These are phyloP conservation scores for Beta lomatogona DNA, from an alignment of 179 eudicot species.

Conservation along the genomic window DNA sequence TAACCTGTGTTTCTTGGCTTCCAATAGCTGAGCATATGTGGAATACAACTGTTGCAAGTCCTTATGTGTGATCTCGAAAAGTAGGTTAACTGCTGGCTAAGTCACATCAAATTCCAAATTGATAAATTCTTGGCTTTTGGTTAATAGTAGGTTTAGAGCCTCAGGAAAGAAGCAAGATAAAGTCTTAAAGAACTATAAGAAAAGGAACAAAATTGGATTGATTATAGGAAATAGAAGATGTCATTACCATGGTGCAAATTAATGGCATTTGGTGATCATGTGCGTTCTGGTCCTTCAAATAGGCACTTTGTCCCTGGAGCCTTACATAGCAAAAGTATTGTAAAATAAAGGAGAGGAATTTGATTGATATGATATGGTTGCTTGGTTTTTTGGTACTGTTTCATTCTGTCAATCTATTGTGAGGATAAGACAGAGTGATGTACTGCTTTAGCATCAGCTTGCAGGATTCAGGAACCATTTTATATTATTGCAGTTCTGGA, in stretches of 20 bases:
- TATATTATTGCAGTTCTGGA: not conserved
- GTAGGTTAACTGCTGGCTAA: not conserved
- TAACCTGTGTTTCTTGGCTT: not conserved
- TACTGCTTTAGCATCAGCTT: not conserved
- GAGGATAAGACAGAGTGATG: not conserved
- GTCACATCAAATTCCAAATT: not conserved
- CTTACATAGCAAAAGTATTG: not conserved
- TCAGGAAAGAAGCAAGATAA: not conserved
- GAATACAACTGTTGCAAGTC: conserved; percentile 7
- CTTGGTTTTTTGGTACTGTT: not conserved
- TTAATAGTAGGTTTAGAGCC: not conserved
- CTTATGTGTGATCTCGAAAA: not conserved
- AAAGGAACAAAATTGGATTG: not conserved
- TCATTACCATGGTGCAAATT: not conserved
- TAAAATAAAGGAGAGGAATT: not conserved
- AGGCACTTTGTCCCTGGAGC: not conserved
- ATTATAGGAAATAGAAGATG: not conserved
- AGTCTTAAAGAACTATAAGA: not conserved
- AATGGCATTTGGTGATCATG: not conserved
- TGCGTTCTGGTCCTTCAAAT: not conserved
- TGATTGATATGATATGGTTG: not conserved
- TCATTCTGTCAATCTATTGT: not conserved
- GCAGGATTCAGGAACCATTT: not conserved
- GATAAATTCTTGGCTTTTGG: not conserved
- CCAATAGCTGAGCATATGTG: not conserved